These are phyloP conservation scores for Nannochloropsis gaditana DNA, from an alignment of 108 stramenopile genomes.

Conservation along the genomic window DNA sequence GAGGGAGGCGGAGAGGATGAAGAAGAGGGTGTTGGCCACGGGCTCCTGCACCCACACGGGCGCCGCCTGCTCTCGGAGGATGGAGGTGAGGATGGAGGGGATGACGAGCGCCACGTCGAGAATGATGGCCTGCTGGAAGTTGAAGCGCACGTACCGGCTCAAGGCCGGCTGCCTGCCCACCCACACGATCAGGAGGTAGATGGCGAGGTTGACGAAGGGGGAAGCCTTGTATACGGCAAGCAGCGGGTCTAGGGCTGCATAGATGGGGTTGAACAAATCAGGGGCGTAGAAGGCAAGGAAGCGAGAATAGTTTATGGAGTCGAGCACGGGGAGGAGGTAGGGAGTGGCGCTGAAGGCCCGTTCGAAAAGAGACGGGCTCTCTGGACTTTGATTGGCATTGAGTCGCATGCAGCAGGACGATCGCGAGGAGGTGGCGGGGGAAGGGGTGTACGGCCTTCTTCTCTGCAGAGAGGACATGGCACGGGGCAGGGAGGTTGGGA, in stretches of 20 bases:
- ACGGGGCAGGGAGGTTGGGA: background rate
- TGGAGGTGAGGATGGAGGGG: background rate
- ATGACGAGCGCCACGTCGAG: background rate
- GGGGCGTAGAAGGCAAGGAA: constrained; percentile 17
- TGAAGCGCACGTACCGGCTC: background rate
- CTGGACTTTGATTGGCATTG: background rate
- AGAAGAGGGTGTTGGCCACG: background rate
- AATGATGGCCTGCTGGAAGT: constrained; percentile 4
- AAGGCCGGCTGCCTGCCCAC: background rate
- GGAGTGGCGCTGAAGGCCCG: background rate
- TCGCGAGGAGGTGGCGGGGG: background rate
- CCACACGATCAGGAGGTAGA: constrained; percentile 9
- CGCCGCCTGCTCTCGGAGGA: background rate
- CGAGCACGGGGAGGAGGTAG: background rate
- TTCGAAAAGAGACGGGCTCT: background rate
- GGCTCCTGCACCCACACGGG: background rate
- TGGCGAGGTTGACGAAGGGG: background rate
- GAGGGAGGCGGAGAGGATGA: background rate
- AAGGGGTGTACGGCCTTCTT: background rate
- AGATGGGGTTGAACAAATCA: constrained; percentile 3
- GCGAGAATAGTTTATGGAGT: background rate
- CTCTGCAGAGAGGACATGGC: background rate
- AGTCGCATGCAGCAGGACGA: background rate
- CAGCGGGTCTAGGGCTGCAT: background rate
- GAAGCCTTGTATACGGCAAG: constrained; percentile 5